phyloP scores from a whole-genome alignment of 768 basidiomycete genomes.

The Calocera cornea region DNA sequence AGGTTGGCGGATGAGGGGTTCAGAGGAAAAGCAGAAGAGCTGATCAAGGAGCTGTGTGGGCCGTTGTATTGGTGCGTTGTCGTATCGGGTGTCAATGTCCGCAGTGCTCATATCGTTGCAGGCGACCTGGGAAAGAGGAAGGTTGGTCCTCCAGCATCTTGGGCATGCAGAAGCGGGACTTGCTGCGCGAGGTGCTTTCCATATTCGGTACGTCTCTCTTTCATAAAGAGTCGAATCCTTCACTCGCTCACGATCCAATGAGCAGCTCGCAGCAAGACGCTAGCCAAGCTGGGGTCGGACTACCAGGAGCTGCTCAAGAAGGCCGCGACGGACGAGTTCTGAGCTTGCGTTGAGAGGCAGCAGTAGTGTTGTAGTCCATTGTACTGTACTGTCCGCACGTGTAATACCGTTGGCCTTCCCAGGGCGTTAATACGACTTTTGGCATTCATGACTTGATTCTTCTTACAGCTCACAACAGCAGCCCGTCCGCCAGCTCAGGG shows the following conservation, averaged over 20 bases:
- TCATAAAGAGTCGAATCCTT: not conserved
- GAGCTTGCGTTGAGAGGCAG: not conserved
- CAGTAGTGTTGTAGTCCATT: not conserved
- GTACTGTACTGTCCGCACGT: not conserved
- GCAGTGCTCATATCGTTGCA: slow-evolving; percentile 21
- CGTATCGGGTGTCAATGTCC: not conserved
- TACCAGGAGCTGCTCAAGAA: slow-evolving; percentile 60
- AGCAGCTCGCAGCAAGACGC: slow-evolving; percentile 57
- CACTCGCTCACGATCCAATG: not conserved
- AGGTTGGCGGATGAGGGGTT: slow-evolving; percentile 84
- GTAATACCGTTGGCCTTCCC: too few species aligned
- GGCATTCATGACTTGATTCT: too few species aligned
- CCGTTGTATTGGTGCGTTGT: slow-evolving; percentile 71
- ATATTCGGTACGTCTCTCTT: slow-evolving; percentile 50
- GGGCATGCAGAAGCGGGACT: slow-evolving; percentile 66
- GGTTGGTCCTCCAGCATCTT: slow-evolving; percentile 54
- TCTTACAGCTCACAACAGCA: too few species aligned
- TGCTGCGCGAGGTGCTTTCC: slow-evolving; percentile 64
- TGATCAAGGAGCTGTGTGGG: slow-evolving; percentile 80
- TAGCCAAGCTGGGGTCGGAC: slow-evolving; percentile 59
- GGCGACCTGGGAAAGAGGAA: slow-evolving; percentile 51
- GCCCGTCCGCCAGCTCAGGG: too few species aligned
- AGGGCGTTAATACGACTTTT: too few species aligned
- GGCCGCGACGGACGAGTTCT: slow-evolving; percentile 7
- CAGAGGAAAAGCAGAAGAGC: slow-evolving; percentile 74